Evolutionary conservation across 495 filamentous ascomycete species (phyloP).

Genomic region (Rhizodiscina lignyota): DNA sequence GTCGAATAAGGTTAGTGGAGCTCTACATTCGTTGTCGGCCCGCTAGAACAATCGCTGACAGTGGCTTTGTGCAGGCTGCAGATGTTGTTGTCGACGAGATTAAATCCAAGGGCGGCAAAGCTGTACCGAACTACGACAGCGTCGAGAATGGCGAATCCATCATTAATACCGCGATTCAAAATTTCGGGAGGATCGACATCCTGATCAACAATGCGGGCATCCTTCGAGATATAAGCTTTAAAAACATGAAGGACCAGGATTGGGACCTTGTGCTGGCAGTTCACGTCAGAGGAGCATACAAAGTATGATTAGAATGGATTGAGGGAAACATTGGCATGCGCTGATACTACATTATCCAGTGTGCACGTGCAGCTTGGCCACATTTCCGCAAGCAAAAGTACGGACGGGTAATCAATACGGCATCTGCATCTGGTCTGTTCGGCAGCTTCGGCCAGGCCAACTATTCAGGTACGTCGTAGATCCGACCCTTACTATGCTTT

Average conservation of each 20-base stretch:
- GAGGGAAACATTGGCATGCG: no score
- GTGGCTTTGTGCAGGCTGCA: constrained; percentile 45
- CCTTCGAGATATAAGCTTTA: constrained; percentile 89
- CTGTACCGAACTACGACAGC: constrained; percentile 95
- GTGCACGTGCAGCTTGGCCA: constrained; percentile 89
- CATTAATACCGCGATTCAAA: constrained; percentile 88
- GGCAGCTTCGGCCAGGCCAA: constrained; percentile 94
- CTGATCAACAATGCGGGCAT: constrained; percentile 98
- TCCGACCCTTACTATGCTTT: constrained; percentile 8
- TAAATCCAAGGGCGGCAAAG: constrained; percentile 79
- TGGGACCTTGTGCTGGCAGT: constrained; percentile 93
- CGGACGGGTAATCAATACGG: constrained; percentile 87
- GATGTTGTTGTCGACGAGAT: constrained; percentile 96
- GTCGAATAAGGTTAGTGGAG: constrained; percentile 52
- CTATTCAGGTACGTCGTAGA: constrained; percentile 51
- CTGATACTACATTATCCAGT: constrained; percentile 34
- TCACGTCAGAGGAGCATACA: constrained; percentile 90
- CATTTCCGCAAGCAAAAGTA: constrained; percentile 98
- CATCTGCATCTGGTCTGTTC: constrained; percentile 89
- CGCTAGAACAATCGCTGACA: neutral
- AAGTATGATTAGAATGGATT: constrained; percentile 28
- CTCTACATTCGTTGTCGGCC: no score
- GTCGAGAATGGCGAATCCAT: constrained; percentile 90
- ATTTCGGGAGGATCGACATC: constrained; percentile 83
- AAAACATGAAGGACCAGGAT: constrained; percentile 95